These are phyloP conservation scores for Chaetomium cochliodes DNA, from an alignment of 495 filamentous ascomycete genomes.

Conservation along the genomic window DNA sequence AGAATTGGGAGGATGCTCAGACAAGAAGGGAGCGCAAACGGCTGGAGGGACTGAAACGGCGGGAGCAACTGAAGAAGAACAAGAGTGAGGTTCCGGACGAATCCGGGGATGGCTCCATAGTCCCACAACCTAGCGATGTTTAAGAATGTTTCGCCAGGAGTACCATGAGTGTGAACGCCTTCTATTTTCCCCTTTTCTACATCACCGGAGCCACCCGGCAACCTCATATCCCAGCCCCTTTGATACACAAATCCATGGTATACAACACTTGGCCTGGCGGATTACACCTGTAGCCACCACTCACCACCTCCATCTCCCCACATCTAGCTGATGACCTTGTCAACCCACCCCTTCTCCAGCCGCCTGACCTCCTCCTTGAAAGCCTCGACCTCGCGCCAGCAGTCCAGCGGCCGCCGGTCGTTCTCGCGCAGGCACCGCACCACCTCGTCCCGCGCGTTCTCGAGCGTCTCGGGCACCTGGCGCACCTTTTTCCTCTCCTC, in stretches of 20 bases:
- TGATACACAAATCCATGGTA: conserved; percentile 14
- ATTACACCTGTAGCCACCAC: background rate
- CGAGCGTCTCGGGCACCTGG: conserved; percentile 59
- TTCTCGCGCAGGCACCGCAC: conserved; percentile 79
- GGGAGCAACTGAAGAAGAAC: conserved; percentile 36
- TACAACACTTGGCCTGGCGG: conserved; percentile 7
- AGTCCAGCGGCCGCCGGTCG: conserved; percentile 88
- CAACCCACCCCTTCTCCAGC: conserved; percentile 83
- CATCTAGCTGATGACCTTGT: conserved; percentile 62
- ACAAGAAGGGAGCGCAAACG: conserved; percentile 59
- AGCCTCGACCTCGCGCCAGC: conserved; percentile 88
- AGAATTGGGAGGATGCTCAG: conserved; percentile 59
- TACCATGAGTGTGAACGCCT: conserved; percentile 9
- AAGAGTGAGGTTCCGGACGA: conserved; percentile 22
- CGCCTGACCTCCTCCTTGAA: conserved; percentile 85
- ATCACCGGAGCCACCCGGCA: background rate
- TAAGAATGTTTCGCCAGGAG: background rate
- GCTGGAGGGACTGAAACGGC: conserved; percentile 57
- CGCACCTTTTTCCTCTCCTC: conserved; percentile 71
- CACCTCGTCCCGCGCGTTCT: conserved; percentile 72
- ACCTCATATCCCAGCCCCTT: background rate
- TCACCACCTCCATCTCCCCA: background rate
- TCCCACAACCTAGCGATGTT: conserved; percentile 22
- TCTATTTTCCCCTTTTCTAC: conserved; percentile 18
- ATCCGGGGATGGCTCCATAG: conserved; percentile 19